phyloP scores from a whole-genome alignment of 2,329 filamentous ascomycete species.

The Botrytis squamosa region DNA sequence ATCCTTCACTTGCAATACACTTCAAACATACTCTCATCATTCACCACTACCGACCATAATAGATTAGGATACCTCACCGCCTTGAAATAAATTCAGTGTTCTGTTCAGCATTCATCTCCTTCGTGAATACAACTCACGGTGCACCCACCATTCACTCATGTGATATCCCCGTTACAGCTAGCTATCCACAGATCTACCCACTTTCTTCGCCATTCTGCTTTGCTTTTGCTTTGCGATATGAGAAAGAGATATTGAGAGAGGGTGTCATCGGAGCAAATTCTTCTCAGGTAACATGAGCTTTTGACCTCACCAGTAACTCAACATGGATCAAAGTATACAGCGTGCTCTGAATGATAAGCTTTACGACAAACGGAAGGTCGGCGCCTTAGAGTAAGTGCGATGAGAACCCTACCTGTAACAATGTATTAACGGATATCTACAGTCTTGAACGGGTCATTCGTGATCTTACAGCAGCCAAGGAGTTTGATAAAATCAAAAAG shows the following conservation, averaged over 20 bases:
- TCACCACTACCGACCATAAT: not conserved
- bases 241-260: conserved; percentile 11
- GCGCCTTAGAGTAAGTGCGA: conserved; percentile 80
- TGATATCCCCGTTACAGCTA: conserved; percentile 14
- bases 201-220: conserved; percentile 9
- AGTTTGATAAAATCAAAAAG: conserved; percentile 76
- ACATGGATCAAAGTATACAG: conserved; percentile 87
- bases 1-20: conserved; percentile 9
- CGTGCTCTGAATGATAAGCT: conserved; percentile 95
- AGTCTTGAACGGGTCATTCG: conserved; percentile 90
- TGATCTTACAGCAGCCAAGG: conserved; percentile 72
- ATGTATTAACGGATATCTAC: conserved; percentile 21
- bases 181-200: conserved; percentile 13
- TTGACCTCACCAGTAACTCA: conserved; percentile 20
- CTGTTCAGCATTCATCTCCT: not conserved
- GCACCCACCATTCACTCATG: conserved; percentile 10
- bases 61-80: not conserved
- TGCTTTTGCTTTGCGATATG: conserved; percentile 16
- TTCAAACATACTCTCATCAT: not conserved
- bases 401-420: not conserved
- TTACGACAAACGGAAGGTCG: conserved; percentile 96
- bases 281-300: conserved; percentile 3
- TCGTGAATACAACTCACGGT: conserved; percentile 4
- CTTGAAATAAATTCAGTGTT: not conserved
- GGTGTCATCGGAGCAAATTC: conserved; percentile 8